Evolutionary conservation across 176 grass and related monocot genomes (phyloP).

Genomic region (Aegilops speltoides): DNA sequence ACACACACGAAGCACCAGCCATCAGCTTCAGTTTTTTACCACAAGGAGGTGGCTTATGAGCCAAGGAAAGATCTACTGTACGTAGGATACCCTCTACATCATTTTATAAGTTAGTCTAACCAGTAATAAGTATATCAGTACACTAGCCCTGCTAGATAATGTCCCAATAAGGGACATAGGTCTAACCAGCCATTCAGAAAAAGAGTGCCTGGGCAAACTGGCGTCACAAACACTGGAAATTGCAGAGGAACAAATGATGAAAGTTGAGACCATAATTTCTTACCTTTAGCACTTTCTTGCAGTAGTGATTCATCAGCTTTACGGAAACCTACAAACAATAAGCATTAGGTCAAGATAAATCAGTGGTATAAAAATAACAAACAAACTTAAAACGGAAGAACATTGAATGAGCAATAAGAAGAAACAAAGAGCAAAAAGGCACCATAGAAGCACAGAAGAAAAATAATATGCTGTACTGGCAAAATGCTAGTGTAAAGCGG

Average conservation of each 20-base stretch:
- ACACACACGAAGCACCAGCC: neutral
- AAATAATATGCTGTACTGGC: neutral
- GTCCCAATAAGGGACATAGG: neutral
- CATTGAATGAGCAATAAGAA: neutral
- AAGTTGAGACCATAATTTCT: neutral
- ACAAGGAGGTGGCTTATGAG: neutral
- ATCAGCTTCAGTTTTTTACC: neutral
- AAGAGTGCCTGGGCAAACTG: neutral
- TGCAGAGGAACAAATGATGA: neutral
- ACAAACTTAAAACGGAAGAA: neutral
- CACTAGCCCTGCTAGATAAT: neutral
- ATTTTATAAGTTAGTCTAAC: neutral
- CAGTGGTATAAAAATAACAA: neutral
- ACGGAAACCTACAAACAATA: conserved; percentile 56
- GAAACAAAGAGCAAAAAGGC: neutral
- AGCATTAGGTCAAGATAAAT: conserved; percentile 10
- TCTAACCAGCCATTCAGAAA: neutral
- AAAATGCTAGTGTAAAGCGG: neutral
- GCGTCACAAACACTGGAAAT: neutral
- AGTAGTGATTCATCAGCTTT: conserved; percentile 77
- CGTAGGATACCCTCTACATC: neutral
- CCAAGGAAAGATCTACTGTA: neutral
- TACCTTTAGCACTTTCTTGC: conserved; percentile 88
- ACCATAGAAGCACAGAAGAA: neutral
- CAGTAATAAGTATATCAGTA: neutral